Base-by-base conservation (phyloP, 768 basidiomycete genomes). In the Tricholoma saponaceum region DNA sequence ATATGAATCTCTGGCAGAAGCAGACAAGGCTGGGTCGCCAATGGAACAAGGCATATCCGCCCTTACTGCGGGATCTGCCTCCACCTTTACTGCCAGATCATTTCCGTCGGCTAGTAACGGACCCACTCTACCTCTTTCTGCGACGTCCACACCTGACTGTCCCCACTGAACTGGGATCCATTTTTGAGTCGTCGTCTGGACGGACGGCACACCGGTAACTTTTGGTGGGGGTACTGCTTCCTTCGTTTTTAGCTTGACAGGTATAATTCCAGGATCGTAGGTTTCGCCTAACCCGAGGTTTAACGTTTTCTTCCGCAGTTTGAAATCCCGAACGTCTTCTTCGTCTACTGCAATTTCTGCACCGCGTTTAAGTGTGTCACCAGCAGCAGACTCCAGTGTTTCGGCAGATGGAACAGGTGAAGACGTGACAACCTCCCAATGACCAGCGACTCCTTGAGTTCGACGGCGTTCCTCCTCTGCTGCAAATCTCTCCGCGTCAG, bases 261-360 rank as follows among this genome's bases (percentile, higher is more conserved):
- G 73, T 50, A 92, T 83, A 20, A 83, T 64, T 0, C 84, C 87
- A 3, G 89, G 90, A 68, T 96, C 93, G 62, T 90, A 95, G 26
- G 90, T 82, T 63, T 92, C 87, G 12, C 88, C 91, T 10, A 91
- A 75, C 6, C 87, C 90, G 0, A 76, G 70, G 1, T 69, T 72
- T 44, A 82, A 67, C 0, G 78, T 84, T 73, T 84, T 87, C 76
- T 83, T 86, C 60, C 84, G 78, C 58, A 92, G 66, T 69, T 87
- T 90, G 76, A 84, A 92, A 26, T 75, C 70, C 3, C 86, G 81
- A 9, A 70, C 77, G 55, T 86, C 83, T 39, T 85, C 86, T 35
- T 76, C 79, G 23, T 74, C 79, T 6, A 62, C 67, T 20, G 68
- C 65, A n/a, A 70, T 62, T 35, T 72, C 70, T 56, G 76, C 72